phyloP scores from a whole-genome alignment of 2,329 filamentous ascomycete genomes.

The Aureobasidium sp. region DNA sequence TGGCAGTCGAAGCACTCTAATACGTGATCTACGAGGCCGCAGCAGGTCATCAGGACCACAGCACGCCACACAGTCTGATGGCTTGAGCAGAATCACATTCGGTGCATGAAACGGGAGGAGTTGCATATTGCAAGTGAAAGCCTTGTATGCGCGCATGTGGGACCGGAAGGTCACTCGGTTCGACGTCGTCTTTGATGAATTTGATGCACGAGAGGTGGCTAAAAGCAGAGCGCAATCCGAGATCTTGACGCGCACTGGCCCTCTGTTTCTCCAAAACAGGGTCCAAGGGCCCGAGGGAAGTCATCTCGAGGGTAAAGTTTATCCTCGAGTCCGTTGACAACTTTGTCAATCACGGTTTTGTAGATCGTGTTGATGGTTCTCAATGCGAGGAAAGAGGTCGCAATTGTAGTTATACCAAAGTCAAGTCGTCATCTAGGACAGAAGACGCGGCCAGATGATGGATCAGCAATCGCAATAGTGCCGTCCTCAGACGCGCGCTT shows the following conservation, averaged over 20 bases:
- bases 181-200: not conserved
- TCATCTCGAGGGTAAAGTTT: not conserved
- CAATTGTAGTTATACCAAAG: too few relatives aligned
- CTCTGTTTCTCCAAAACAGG: not conserved
- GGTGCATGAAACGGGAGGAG: not conserved
- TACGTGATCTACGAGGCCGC: constrained; percentile 4
- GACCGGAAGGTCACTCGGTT: not conserved
- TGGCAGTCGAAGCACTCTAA: not conserved
- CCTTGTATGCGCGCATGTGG: constrained; percentile 1
- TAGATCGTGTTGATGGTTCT: too few relatives aligned
- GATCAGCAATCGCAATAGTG: too few relatives aligned
- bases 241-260: not conserved
- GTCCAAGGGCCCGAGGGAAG: not conserved
- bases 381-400: too few relatives aligned
- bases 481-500: too few relatives aligned
- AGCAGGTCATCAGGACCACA: not conserved
- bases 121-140: not conserved
- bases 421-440: too few relatives aligned
- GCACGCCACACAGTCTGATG: not conserved
- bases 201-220: not conserved
- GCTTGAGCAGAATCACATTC: not conserved
- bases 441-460: too few relatives aligned
- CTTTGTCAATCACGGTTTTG: too few relatives aligned
- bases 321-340: not conserved
- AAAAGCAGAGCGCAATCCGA: not conserved